Evolutionary conservation across 306 rosid species (phyloP), one percentile per base, ranked within the genome.

Genomic region (Fragaria iinumae): DNA sequence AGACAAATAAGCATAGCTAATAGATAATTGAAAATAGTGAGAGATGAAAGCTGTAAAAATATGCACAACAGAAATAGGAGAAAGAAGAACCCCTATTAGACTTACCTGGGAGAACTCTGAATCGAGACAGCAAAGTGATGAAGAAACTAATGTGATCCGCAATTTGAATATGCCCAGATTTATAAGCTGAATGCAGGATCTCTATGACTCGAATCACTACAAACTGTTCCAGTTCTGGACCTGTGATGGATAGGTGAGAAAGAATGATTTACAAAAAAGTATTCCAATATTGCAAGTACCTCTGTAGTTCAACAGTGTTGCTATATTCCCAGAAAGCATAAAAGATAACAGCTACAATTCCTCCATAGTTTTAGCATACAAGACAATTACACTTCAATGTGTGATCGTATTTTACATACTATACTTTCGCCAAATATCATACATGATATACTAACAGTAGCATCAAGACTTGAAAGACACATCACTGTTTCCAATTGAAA

Each of bases 121-220:
- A 90, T 18, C 79, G 77, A 56, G 84, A 80, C 69, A 86, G 89
- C 84, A 95, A 84, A 34, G 96, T 92, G 78, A 88, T 75, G 83
- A 80, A 82, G 86, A 90, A 84, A 80, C 92, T 90, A 78, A 92
- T 73, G 80, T 80, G 82, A 85, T 89, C 91, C 2, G 87, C 87
- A 67, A 90, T 80, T 76, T 77, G 79, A 43, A 92, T 79, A 47
- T 75, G 85, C 56, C 97, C 96, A 32, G 75, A 87, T 71, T 72
- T 80, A 80, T 88, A 92, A 62, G 92, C 83, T 25, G 90, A 89
- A 81, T 92, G 81, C 72, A 95, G 87, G 81, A 90, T 79, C 83
- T 92, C 97, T 16, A 92, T 65, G 20, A 71, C 81, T 41, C 91
- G 87, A 73, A 86, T 84, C 76, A 89, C 72, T 56, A 72, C 67